Base-by-base conservation (phyloP, 768 basidiomycete species). In the Xerocomus potaroensis region DNA sequence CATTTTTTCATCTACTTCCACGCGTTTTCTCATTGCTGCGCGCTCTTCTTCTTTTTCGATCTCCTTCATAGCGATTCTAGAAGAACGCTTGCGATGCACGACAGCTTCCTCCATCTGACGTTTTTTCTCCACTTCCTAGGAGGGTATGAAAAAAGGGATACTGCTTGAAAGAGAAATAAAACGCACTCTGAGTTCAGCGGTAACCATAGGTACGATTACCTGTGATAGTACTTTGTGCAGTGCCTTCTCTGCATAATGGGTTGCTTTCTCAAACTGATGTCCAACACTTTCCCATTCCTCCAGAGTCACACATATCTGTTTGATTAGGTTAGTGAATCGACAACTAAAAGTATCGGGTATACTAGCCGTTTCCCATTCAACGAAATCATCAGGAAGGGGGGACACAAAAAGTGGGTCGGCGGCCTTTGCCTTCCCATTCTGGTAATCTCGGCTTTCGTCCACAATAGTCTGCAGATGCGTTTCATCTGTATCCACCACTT, bases 351-450 rank as follows among this genome's bases (percentile, higher is more conserved):
- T 3, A 14, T 30, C 7, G 5, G n/a, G 37, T 41, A 27, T 35
- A 71, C 81, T 58, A 49, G 91, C 93, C 57, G 87, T 87, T 71
- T 95, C 90, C 93, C 94, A 97, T 65, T 95, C 92, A 32, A 90
- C 64, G 56, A 88, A 88, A 39, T 76, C 76, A 2, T 71, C 70
- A 5, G 74, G 76, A 18, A 67, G 44, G 8, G 53, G 58, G n/a
- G 56, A 58, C 9, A 49, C 48, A 27, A 37, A 5, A 15, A 36
- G 27, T 30, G 19, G n/a, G 10, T 51, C 47, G 19, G 23, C 23
- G 3, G 14, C 11, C 1, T 31, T 29, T 29, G 26, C 39, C 12
- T 46, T 41, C 18, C 19, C 37, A 22, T 46, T 38, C 9, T 38
- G 43, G 21, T 41, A 51, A 44, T 41, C 40, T 19, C 51, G 51